A percentile compares a stretch with the other conserved stretches of the same genome.
These are phyloP conservation scores for Pythium guiyangense DNA, from an alignment of 352 stramenopile species.

Conservation along the genomic window DNA sequence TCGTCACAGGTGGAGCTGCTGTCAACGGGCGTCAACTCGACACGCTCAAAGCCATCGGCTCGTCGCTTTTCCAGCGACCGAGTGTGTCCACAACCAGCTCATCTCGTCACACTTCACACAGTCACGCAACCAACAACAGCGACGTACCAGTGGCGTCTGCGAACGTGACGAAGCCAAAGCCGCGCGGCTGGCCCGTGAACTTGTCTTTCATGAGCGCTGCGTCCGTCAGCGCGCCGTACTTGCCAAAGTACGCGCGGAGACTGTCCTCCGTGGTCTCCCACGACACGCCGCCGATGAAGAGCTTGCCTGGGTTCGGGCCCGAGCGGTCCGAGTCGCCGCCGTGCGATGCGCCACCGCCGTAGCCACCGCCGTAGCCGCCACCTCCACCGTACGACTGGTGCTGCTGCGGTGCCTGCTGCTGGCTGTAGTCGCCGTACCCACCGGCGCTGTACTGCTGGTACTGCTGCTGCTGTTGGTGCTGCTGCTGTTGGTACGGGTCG, in stretches of 20 bases:
- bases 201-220: constrained; percentile 92
- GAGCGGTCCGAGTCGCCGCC: constrained; percentile 7
- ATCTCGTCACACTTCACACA: not conserved
- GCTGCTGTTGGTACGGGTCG: constrained; percentile 31
- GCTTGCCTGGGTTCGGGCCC: constrained; percentile 60
- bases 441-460: constrained; percentile 27
- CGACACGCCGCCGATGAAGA: constrained; percentile 90
- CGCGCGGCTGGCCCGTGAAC: constrained; percentile 88
- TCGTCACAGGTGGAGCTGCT: too few species aligned
- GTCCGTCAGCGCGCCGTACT: constrained; percentile 84
- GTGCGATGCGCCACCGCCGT: constrained; percentile 5
- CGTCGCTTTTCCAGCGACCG: constrained; percentile 1
- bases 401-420: constrained; percentile 11
- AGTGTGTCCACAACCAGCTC: not conserved
- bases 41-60: not conserved
- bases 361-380: constrained; percentile 9
- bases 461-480: constrained; percentile 30
- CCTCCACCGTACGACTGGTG: constrained; percentile 3
- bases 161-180: constrained; percentile 94
- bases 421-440: constrained; percentile 20
- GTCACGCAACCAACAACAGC: constrained; percentile 1
- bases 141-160: constrained; percentile 77
- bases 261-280: constrained; percentile 93
- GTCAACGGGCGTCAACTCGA: too few species aligned
- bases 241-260: constrained; percentile 85